phyloP scores from a whole-genome alignment of 352 stramenopile genomes.

The Phytopythium helicoides region DNA sequence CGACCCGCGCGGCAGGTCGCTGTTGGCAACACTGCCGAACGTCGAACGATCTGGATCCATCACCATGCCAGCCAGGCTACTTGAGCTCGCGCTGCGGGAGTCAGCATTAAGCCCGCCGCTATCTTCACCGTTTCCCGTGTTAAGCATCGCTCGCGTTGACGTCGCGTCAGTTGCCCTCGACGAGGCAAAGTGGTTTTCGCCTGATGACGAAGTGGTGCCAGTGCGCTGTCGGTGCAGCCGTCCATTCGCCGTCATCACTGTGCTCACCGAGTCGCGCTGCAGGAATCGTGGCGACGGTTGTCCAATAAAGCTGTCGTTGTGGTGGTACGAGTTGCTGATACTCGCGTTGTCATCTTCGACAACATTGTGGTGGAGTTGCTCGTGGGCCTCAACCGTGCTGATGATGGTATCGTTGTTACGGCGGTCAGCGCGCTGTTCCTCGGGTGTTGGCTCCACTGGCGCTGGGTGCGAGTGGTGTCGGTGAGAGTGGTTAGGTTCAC shows the following conservation, averaged over 20 bases:
- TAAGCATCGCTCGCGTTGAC: slow-evolving; percentile 11
- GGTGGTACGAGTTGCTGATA: slow-evolving; percentile 15
- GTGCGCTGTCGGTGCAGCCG: neutral
- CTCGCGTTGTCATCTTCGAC: slow-evolving; percentile 14
- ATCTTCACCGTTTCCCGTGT: neutral
- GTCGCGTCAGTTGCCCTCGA: slow-evolving; percentile 9
- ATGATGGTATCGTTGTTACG: slow-evolving; percentile 1
- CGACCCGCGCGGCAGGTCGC: slow-evolving; percentile 7
- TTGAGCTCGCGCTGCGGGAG: neutral
- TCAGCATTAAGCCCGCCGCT: neutral
- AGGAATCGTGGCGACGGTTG: slow-evolving; percentile 12
- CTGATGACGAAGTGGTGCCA: neutral
- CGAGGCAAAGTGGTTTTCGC: neutral
- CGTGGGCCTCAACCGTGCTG: neutral
- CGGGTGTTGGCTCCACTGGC: slow-evolving; percentile 6
- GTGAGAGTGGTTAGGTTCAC: neutral
- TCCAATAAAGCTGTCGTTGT: slow-evolving; percentile 15
- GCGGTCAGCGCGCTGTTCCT: neutral
- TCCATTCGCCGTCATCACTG: neutral
- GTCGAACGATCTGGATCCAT: slow-evolving; percentile 13
- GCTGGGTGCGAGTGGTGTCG: neutral
- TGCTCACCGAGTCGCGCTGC: slow-evolving; percentile 26
- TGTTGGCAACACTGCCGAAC: slow-evolving; percentile 31
- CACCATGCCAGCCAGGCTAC: slow-evolving; percentile 6
- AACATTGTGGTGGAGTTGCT: neutral